Conservation (phyloP, 129 eudicot genomes). For the Daucus carota region DNA sequence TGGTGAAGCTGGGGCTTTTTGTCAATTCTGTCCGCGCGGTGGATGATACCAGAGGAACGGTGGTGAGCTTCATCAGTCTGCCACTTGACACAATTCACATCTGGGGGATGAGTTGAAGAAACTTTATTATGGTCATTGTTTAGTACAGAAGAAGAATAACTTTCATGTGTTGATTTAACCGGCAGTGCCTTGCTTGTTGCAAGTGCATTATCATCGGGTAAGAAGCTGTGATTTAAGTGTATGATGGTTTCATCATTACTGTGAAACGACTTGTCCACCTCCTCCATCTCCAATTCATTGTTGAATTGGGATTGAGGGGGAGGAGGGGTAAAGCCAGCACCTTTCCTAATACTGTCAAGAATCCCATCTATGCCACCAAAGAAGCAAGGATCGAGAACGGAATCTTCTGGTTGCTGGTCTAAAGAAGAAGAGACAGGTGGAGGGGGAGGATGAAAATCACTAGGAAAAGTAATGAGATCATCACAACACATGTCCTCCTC, state of each 20-base stretch:
- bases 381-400: constrained; percentile 45
- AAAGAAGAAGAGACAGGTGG: neutral
- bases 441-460: constrained; percentile 18
- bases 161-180: neutral
- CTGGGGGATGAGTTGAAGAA: neutral
- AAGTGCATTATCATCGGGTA: neutral
- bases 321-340: constrained; percentile 21
- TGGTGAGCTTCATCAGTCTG: neutral
- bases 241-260: neutral
- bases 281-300: neutral
- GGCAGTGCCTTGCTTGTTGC: neutral
- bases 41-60: constrained; percentile 6
- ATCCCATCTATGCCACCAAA: constrained; percentile 60
- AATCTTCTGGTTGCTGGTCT: neutral
- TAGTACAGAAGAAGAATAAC: neutral
- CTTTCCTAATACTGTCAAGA: constrained; percentile 47
- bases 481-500: constrained; percentile 76
- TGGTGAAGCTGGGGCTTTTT: constrained; percentile 35
- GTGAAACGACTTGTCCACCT: neutral
- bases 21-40: constrained; percentile 23
- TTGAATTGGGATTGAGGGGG: neutral
- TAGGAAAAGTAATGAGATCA: constrained; percentile 35
- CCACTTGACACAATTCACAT: neutral
- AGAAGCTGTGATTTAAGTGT: neutral
- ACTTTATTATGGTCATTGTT: neutral